These are phyloP conservation scores for Eucalyptus pauciflora DNA, from an alignment of 345 rosid genomes.

Conservation along the genomic window DNA sequence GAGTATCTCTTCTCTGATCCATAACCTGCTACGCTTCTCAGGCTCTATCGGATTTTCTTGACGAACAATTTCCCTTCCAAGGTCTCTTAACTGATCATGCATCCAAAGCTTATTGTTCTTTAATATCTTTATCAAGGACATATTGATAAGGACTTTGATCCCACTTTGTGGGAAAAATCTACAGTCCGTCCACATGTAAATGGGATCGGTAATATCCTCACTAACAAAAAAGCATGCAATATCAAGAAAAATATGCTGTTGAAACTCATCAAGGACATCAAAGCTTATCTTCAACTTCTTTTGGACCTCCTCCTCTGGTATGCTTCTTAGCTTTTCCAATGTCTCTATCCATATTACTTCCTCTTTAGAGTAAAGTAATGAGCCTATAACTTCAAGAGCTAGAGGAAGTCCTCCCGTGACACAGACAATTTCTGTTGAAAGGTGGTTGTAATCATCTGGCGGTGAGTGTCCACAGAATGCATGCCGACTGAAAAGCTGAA, in stretches of 20 bases:
- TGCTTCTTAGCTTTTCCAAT: neutral
- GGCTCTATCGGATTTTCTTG: too few species aligned
- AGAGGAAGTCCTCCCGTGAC: neutral
- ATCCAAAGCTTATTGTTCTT: neutral
- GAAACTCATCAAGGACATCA: neutral
- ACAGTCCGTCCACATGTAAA: neutral
- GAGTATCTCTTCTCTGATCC: neutral
- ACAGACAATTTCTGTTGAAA: neutral
- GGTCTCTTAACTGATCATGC: neutral
- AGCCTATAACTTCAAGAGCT: neutral
- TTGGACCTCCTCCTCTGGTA: neutral
- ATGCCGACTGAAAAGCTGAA: neutral
- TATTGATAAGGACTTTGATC: neutral
- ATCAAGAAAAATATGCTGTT: neutral
- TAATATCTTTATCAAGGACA: neutral
- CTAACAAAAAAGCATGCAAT: neutral
- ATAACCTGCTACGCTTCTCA: neutral
- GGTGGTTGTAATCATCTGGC: neutral
- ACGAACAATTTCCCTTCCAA: neutral
- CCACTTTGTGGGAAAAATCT: neutral
- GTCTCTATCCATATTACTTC: neutral
- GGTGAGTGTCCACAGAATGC: neutral
- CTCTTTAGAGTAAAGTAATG: neutral
- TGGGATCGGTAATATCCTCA: neutral
- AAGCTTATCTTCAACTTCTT: neutral